These are phyloP conservation scores for Lactarius psammicola DNA, from an alignment of 768 basidiomycete species.

Conservation along the genomic window DNA sequence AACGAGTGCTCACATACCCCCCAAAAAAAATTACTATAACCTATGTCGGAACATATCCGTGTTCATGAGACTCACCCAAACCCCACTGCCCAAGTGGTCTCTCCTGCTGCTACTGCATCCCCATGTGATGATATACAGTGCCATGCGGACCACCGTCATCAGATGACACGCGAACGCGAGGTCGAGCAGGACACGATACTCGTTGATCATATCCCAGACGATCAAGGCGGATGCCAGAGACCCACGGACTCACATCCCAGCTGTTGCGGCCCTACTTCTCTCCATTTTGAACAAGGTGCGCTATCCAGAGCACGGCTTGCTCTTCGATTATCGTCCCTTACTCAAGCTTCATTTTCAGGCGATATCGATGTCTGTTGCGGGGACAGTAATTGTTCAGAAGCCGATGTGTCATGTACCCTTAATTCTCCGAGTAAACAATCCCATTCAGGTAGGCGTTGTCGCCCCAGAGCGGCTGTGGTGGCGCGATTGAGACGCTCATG, in stretches of 20 bases:
- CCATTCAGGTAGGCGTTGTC: not conserved
- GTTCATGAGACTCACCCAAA: not conserved
- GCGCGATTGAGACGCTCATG: not conserved
- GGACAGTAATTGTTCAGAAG: not conserved
- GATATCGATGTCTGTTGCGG: not conserved
- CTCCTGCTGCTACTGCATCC: not conserved
- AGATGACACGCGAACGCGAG: not conserved
- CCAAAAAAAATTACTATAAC: no score
- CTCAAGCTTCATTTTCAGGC: conserved; percentile 1
- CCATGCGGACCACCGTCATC: not conserved
- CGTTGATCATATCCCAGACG: conserved; percentile 19
- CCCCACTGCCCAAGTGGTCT: not conserved
- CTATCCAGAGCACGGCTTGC: not conserved
- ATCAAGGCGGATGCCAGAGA: conserved; percentile 19
- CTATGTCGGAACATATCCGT: not conserved
- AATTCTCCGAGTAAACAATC: not conserved
- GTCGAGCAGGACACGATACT: not conserved
- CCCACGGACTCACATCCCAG: not conserved
- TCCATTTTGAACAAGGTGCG: not conserved
- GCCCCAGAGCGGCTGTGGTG: not conserved
- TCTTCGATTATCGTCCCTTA: not conserved
- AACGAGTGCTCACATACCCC: not conserved
- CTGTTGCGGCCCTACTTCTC: not conserved
- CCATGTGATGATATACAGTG: not conserved
- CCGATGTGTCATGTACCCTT: not conserved